A percentile compares a stretch with the other conserved stretches of the same genome.
Conservation (phyloP, 495 filamentous ascomycete species). For the Daldinia childiae region DNA sequence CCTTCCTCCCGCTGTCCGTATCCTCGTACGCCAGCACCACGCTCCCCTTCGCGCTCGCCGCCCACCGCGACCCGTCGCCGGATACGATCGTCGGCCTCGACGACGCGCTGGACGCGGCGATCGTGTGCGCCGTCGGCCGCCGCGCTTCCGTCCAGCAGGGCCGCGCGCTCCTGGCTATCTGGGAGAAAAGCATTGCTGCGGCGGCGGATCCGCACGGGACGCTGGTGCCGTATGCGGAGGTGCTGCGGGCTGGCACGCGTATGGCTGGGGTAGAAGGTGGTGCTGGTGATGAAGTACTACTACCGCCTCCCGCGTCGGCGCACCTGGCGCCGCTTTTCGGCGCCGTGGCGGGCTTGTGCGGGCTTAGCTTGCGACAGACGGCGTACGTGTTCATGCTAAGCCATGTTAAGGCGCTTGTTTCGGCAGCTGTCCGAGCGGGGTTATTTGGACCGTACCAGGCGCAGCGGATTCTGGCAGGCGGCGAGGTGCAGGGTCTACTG, state of each 20-base stretch:
- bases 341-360: constrained; percentile 69
- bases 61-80: constrained; percentile 67
- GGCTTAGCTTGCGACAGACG: constrained; percentile 68
- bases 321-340: constrained; percentile 88
- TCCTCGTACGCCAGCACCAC: constrained; percentile 79
- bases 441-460: constrained; percentile 94
- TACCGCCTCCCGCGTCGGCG: constrained; percentile 57
- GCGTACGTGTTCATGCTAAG: constrained; percentile 87
- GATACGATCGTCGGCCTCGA: constrained; percentile 68
- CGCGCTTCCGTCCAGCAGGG: constrained; percentile 88
- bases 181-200: constrained; percentile 75
- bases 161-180: constrained; percentile 84
- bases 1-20: constrained; percentile 82
- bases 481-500: constrained; percentile 68
- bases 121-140: constrained; percentile 85
- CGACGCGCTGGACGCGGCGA: constrained; percentile 85
- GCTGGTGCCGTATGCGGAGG: constrained; percentile 50
- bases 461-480: constrained; percentile 80
- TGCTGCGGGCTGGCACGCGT: constrained; percentile 43
- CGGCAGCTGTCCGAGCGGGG: constrained; percentile 86
- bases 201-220: constrained; percentile 25
- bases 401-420: constrained; percentile 87
- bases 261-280: not conserved
- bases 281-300: not conserved
- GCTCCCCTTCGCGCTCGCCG: constrained; percentile 85